These are phyloP conservation scores for Candida succiphila DNA, from an alignment of 805 yeast genomes.

Conservation along the genomic window DNA sequence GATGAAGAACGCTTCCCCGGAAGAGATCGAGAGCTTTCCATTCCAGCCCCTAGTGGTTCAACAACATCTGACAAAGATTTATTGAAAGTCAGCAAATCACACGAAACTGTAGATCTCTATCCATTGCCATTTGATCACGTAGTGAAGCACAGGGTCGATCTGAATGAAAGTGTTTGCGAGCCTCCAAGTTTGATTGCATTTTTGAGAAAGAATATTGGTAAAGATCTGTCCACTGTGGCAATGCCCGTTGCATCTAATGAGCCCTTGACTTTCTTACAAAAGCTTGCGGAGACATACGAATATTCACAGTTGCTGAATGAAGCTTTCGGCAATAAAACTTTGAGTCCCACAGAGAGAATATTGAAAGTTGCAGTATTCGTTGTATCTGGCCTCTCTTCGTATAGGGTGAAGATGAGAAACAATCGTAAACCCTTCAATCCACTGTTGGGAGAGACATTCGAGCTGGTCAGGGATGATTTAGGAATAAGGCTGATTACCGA, in stretches of 20 bases:
- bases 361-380: constrained; percentile 77
- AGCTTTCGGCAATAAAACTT: constrained; percentile 34
- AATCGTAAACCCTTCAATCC: constrained; percentile 92
- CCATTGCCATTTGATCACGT: constrained; percentile 51
- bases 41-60: background rate
- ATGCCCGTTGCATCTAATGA: constrained; percentile 96
- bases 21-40: background rate
- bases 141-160: constrained; percentile 45
- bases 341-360: constrained; percentile 33
- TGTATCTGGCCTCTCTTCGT: constrained; percentile 57
- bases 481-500: constrained; percentile 72
- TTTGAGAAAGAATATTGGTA: constrained; percentile 84
- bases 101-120: constrained; percentile 33
- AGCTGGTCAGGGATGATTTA: constrained; percentile 74
- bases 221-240: constrained; percentile 73
- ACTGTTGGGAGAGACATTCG: constrained; percentile 86
- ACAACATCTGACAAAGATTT: background rate
- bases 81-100: no score
- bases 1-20: background rate
- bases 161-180: constrained; percentile 45
- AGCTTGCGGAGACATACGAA: constrained; percentile 72
- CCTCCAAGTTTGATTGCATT: constrained; percentile 82
- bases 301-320: constrained; percentile 57
- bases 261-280: constrained; percentile 76
- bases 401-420: constrained; percentile 66